phyloP scores from a whole-genome alignment of 345 rosid species.

The Linum tenue region DNA sequence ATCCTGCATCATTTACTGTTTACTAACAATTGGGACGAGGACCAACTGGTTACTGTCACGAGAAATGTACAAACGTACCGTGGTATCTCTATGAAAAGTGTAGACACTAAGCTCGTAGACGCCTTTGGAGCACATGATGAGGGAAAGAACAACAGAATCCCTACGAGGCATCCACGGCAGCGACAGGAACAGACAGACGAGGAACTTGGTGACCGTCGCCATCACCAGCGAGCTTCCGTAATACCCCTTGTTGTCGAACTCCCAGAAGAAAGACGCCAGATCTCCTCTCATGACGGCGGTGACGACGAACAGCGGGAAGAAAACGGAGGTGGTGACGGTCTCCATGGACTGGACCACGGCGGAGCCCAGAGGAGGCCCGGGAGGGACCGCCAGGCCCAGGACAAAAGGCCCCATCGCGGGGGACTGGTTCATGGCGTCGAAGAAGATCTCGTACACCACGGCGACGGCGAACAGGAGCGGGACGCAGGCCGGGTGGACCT shows the following conservation, averaged over 20 bases:
- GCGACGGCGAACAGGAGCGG: slow-evolving; percentile 13
- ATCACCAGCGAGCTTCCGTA: neutral
- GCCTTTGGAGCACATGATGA: slow-evolving; percentile 32
- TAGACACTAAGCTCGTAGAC: slow-evolving; percentile 14
- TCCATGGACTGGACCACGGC: slow-evolving; percentile 24
- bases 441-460: slow-evolving; percentile 6
- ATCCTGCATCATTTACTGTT: neutral
- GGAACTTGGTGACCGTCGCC: slow-evolving; percentile 2
- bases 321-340: slow-evolving; percentile 19
- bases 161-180: slow-evolving; percentile 7
- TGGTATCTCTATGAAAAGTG: neutral
- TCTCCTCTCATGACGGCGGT: slow-evolving; percentile 22
- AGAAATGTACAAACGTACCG: neutral
- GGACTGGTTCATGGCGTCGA: slow-evolving; percentile 3
- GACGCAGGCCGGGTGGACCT: slow-evolving; percentile 13
- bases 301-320: slow-evolving; percentile 21
- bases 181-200: slow-evolving; percentile 18
- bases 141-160: slow-evolving; percentile 29
- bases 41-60: no score
- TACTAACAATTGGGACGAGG: no score
- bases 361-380: slow-evolving; percentile 40
- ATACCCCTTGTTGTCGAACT: neutral
- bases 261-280: neutral
- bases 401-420: slow-evolving; percentile 19
- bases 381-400: slow-evolving; percentile 35